phyloP scores from a whole-genome alignment of 2,329 filamentous ascomycete species.

The Epichloe sp. region DNA sequence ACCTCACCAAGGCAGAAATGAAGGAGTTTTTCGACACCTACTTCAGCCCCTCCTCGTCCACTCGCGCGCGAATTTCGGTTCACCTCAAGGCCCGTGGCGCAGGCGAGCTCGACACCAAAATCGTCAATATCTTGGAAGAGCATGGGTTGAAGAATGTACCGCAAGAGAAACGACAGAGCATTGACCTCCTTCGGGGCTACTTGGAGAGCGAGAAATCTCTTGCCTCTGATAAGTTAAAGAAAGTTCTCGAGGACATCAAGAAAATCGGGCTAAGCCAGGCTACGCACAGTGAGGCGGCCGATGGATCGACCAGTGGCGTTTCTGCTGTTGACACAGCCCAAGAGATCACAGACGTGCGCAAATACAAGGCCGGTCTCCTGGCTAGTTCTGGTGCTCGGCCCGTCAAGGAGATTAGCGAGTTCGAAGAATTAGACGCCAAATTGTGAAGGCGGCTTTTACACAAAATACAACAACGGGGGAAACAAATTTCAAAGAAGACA shows the following conservation, averaged over 20 bases:
- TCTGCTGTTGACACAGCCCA: slow-evolving; percentile 26
- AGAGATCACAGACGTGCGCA: slow-evolving; percentile 64
- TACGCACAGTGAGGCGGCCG: slow-evolving; percentile 17
- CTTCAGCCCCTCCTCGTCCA: slow-evolving; percentile 60
- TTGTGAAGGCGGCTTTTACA: slow-evolving; percentile 33
- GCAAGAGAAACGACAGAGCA: slow-evolving; percentile 33
- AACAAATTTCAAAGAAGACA: no score
- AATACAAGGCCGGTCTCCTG: slow-evolving; percentile 64
- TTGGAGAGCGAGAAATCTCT: slow-evolving; percentile 34
- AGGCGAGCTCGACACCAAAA: slow-evolving; percentile 31
- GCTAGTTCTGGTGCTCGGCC: slow-evolving; percentile 62
- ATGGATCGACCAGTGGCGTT: slow-evolving; percentile 29
- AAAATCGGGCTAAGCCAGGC: slow-evolving; percentile 28
- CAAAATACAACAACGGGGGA: background rate
- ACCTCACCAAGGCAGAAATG: slow-evolving; percentile 67
- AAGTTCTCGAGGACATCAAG: slow-evolving; percentile 31
- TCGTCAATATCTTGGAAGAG: slow-evolving; percentile 25
- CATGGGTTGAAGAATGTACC: slow-evolving; percentile 22
- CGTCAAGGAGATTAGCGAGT: slow-evolving; percentile 64
- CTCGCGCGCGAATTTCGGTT: slow-evolving; percentile 70
- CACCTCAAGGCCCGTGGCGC: slow-evolving; percentile 65
- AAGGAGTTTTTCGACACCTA: slow-evolving; percentile 63
- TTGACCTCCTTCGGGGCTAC: slow-evolving; percentile 37
- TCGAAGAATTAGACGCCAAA: slow-evolving; percentile 76
- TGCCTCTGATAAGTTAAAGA: slow-evolving; percentile 34